Evolutionary conservation across 1,139 yeast species (phyloP).

Genomic region (Yamadazyma friedrichii): DNA sequence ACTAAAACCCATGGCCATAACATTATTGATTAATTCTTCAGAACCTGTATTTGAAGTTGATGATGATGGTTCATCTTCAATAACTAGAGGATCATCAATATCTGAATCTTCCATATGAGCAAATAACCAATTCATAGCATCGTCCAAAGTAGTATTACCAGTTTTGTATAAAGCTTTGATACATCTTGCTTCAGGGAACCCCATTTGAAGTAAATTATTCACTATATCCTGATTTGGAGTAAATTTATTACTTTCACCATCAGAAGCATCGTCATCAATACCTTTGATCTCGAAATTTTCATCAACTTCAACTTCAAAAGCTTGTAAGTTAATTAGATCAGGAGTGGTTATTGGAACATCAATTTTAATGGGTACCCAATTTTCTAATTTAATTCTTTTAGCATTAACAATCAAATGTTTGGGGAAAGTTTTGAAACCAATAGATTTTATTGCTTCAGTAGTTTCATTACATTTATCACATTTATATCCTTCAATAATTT

Average conservation of each 20-base stretch:
- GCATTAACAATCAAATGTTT: slow-evolving; percentile 68
- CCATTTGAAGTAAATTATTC: slow-evolving; percentile 68
- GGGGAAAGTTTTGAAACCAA: slow-evolving; percentile 65
- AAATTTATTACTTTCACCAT: slow-evolving; percentile 27
- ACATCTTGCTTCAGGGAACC: slow-evolving; percentile 73
- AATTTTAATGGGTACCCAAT: slow-evolving; percentile 88
- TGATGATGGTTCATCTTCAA: slow-evolving; percentile 6
- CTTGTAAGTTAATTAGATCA: slow-evolving; percentile 36
- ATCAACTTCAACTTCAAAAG: slow-evolving; percentile 27
- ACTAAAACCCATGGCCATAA: slow-evolving; percentile 79
- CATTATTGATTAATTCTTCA: slow-evolving; percentile 46
- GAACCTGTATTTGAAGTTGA: slow-evolving; percentile 11
- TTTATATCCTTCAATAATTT: slow-evolving; percentile 59
- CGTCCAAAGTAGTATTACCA: slow-evolving; percentile 66
- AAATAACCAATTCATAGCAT: slow-evolving; percentile 89
- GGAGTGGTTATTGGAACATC: slow-evolving; percentile 71
- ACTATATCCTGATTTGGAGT: slow-evolving; percentile 57
- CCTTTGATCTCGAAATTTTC: slow-evolving; percentile 39
- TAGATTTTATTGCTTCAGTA: slow-evolving; percentile 44
- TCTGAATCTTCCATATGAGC: slow-evolving; percentile 84
- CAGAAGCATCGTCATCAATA: slow-evolving; percentile 20
- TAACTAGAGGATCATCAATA: slow-evolving; percentile 56
- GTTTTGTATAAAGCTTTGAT: slow-evolving; percentile 69
- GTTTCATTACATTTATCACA: slow-evolving; percentile 60
- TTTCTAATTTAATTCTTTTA: slow-evolving; percentile 76